These are phyloP conservation scores for Alternaria novae-zelandiae DNA, from an alignment of 2,329 filamentous ascomycete genomes.

Conservation along the genomic window DNA sequence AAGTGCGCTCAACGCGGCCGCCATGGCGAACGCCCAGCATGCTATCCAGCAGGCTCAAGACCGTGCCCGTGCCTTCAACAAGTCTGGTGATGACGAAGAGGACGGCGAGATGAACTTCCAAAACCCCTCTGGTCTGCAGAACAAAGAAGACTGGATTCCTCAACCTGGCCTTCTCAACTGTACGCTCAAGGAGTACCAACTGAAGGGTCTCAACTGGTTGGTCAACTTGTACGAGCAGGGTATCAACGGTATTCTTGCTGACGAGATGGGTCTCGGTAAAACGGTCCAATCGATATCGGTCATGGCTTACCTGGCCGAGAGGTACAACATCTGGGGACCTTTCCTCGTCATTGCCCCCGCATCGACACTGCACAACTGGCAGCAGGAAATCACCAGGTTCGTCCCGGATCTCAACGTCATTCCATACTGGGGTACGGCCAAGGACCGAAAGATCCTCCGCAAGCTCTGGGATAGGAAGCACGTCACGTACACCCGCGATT, in stretches of 20 bases:
- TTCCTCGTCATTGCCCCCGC: constrained; percentile 96
- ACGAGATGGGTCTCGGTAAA: constrained; percentile 99
- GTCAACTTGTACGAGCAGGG: constrained; percentile 99
- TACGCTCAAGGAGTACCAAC: constrained; percentile 96
- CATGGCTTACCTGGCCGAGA: constrained; percentile 97
- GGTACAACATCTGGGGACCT: constrained; percentile 97
- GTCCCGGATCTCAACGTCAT: constrained; percentile 94
- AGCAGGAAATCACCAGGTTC: constrained; percentile 95
- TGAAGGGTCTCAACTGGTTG: constrained; percentile 99
- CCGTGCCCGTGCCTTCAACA: constrained; percentile 92
- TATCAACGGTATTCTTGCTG: constrained; percentile 98
- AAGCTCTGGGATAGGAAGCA: constrained; percentile 99
- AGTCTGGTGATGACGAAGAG: constrained; percentile 59
- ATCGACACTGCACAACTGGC: constrained; percentile 98
- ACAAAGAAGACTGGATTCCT: constrained; percentile 78
- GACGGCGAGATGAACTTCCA: constrained; percentile 99
- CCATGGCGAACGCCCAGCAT: constrained; percentile 94
- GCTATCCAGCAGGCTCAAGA: constrained; percentile 94
- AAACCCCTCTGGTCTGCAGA: constrained; percentile 92
- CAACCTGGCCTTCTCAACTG: constrained; percentile 93
- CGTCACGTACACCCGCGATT: constrained; percentile 90
- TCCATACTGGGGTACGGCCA: constrained; percentile 95
- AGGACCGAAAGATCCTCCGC: constrained; percentile 91
- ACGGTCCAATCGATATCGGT: constrained; percentile 99
- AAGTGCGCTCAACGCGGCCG: constrained; percentile 76